A percentile compares a stretch with the other conserved stretches of the same genome.
Conservation (phyloP, 2,329 filamentous ascomycete genomes). For the Neonectria hederae region DNA sequence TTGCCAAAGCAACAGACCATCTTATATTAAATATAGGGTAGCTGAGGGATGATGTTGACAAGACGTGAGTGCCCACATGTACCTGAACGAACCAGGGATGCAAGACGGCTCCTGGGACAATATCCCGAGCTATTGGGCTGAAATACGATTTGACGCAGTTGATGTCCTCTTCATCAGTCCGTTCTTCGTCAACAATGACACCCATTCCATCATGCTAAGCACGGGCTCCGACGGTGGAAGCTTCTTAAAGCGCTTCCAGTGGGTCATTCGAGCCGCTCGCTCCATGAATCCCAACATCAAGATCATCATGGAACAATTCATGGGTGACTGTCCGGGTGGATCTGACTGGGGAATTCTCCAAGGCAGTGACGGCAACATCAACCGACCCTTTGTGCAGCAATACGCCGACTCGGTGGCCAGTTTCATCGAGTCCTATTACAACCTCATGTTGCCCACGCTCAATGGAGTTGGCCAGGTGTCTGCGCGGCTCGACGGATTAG, state of each 20-base stretch:
- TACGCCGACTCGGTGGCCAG: constrained; percentile 8
- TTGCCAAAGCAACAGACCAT: neutral
- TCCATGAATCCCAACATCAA: constrained; percentile 15
- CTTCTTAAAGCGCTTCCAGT: constrained; percentile 4
- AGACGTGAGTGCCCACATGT: constrained; percentile 4
- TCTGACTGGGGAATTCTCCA: neutral
- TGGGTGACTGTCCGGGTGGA: neutral
- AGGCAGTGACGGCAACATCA: neutral
- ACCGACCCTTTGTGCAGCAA: neutral
- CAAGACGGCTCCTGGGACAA: constrained; percentile 1
- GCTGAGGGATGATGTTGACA: no score
- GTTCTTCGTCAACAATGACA: neutral
- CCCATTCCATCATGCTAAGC: neutral
- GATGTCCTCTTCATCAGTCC: constrained; percentile 17
- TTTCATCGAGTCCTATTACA: constrained; percentile 8
- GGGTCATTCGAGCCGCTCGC: constrained; percentile 15
- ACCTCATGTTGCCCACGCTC: neutral
- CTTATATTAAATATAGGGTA: no score
- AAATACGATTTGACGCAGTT: constrained; percentile 13
- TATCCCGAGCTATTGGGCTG: constrained; percentile 1
- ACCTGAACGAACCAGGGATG: neutral
- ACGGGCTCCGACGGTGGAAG: neutral
- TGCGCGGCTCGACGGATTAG: constrained; percentile 10
- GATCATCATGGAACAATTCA: constrained; percentile 16
- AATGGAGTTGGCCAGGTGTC: neutral